Conservation (phyloP, 139 green algal species). For the Tetradesmus obliquus region DNA sequence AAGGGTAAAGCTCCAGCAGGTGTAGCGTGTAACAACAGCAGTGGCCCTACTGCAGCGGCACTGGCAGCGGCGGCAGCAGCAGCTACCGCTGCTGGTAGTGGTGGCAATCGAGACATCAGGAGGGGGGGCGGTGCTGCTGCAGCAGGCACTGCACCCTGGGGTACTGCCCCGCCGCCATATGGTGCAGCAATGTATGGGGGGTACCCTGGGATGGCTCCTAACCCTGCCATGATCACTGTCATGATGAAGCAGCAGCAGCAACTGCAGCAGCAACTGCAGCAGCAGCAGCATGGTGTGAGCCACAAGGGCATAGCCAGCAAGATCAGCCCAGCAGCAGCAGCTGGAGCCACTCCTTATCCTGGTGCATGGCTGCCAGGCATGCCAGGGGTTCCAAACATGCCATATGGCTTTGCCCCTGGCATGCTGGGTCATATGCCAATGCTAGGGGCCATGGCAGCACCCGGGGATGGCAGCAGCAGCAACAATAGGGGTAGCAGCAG, state of each 20-base stretch:
- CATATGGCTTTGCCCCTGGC: not conserved
- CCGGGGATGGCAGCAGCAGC: not conserved
- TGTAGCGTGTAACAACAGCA: not conserved
- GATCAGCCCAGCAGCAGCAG: not conserved
- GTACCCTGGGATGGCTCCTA: not conserved
- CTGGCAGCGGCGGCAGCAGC: not conserved
- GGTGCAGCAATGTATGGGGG: slow-evolving; percentile 36
- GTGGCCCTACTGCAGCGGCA: not conserved
- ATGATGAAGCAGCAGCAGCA: slow-evolving; percentile 7
- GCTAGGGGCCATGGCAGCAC: not conserved
- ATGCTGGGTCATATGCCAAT: not conserved
- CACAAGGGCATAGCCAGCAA: not conserved
- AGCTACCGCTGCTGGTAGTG: not conserved
- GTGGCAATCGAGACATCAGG: not conserved
- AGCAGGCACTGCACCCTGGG: not conserved
- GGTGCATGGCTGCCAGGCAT: not conserved
- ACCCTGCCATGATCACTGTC: slow-evolving; percentile 23
- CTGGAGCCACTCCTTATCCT: not conserved
- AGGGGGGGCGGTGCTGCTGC: not conserved
- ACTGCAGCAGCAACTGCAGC: not conserved
- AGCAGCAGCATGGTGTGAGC: not conserved
- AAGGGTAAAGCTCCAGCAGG: not conserved
- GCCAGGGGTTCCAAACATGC: not conserved
- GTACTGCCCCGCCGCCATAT: not conserved
- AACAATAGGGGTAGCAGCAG: not conserved